Evolutionary conservation across 2,329 filamentous ascomycete genomes (phyloP), one percentile per base, ranked within the genome.

Genomic region (Penicillium sp.): DNA sequence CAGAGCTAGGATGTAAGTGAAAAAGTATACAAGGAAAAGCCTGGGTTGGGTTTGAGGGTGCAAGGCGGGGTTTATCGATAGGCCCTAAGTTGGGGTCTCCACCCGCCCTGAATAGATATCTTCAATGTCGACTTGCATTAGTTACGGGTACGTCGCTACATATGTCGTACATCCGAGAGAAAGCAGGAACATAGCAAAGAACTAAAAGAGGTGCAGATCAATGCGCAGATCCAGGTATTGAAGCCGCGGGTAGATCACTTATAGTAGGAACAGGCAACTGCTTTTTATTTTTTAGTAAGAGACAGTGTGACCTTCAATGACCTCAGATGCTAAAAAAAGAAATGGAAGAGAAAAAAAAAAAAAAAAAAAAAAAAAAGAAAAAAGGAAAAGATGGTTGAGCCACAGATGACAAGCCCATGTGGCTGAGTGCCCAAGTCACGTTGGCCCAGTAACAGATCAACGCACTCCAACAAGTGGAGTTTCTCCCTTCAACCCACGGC

Each of bases 41-140:
- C n/a, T 45, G n/a, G n/a, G 15, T 24, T 8, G 7, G 26, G 9
- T 34, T 46, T 37, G 24, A 33, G 24, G 17, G 17, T 17, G 17
- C 29, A 48, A 26, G 40, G 43, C 33, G 45, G 51, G 48, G 31
- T 28, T 43, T 51, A 51, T 54, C 45, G 41, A 51, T 48, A 48
- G 49, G 41, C 49, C 35, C 43, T 46, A 41, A 47, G 19, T 31
- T 22, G 28, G 17, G 28, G 40, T 44, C 43, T 37, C 42, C 43
- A 35, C 37, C 38, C 17, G 24, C 8, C 6, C 29, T 4, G 12
- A 13, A 22, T 6, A 17, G 29, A 33, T 31, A n/a, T 19, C n/a
- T 40, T 24, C 19, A 21, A 21, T 21, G 19, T 21, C 31, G 6
- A 41, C 41, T 45, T 28, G 34, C 43, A 21, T 21, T 21, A 21